These are phyloP conservation scores for Lasiosphaeria hispida DNA, from an alignment of 495 filamentous ascomycete genomes.

Conservation along the genomic window DNA sequence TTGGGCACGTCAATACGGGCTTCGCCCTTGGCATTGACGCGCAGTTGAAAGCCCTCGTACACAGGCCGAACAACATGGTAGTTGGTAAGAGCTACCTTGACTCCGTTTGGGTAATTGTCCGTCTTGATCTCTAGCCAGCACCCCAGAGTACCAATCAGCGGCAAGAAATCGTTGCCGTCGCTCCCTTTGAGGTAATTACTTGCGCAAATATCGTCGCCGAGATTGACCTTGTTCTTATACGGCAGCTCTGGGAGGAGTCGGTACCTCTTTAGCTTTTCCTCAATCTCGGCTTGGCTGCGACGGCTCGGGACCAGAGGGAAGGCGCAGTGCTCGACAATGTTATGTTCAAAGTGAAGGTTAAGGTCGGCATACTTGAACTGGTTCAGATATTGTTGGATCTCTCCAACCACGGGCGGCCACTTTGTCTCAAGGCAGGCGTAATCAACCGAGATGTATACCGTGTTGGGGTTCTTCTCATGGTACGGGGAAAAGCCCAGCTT, in stretches of 20 bases:
- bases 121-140: conserved; percentile 7
- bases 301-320: background rate
- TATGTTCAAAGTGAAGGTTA: background rate
- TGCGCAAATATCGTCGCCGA: background rate
- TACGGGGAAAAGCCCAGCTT: background rate
- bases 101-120: background rate
- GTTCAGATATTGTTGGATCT: background rate
- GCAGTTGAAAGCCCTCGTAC: background rate
- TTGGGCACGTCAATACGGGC: background rate
- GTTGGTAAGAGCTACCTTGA: background rate
- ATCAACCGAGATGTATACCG: background rate
- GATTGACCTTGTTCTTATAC: background rate
- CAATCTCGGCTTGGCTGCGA: background rate
- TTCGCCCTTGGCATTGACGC: background rate
- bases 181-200: background rate
- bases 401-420: background rate
- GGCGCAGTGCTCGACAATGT: background rate
- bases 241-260: background rate
- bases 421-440: background rate
- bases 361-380: background rate
- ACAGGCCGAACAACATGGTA: background rate
- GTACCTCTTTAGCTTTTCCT: background rate
- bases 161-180: background rate
- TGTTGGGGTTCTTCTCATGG: background rate
- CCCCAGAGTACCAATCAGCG: background rate